Evolutionary conservation across 2,329 filamentous ascomycete genomes (phyloP).

Genomic region (Stachybotrys echinatus): DNA sequence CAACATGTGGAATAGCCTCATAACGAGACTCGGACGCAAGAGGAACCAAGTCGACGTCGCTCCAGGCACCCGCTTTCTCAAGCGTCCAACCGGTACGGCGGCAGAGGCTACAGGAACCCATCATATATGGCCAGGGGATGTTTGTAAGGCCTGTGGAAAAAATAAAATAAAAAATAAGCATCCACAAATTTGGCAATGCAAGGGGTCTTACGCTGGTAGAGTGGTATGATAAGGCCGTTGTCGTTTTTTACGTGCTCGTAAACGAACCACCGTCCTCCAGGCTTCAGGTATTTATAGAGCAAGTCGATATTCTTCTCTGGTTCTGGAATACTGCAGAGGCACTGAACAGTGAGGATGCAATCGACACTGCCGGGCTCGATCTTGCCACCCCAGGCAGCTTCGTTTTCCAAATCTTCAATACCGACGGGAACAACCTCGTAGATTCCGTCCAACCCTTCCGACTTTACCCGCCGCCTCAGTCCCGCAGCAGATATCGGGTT

Average conservation of each 20-base stretch:
- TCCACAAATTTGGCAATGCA: not conserved
- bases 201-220: constrained; percentile 45
- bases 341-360: constrained; percentile 55
- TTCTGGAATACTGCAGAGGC: constrained; percentile 59
- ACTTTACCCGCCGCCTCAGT: constrained; percentile 40
- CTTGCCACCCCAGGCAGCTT: constrained; percentile 35
- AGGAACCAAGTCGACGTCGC: no score
- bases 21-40: no score
- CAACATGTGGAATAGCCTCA: no score
- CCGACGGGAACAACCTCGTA: constrained; percentile 61
- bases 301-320: constrained; percentile 49
- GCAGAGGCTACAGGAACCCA: constrained; percentile 49
- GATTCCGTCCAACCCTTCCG: constrained; percentile 47
- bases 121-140: constrained; percentile 44
- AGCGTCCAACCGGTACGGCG: no score
- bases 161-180: not conserved
- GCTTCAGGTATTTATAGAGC: constrained; percentile 53
- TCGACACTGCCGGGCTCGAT: constrained; percentile 49
- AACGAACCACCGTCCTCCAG: constrained; percentile 57
- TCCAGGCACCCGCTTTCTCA: no score
- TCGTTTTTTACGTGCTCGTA: constrained; percentile 52
- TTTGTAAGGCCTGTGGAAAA: constrained; percentile 38
- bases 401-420: constrained; percentile 48
- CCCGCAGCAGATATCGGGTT: constrained; percentile 47
- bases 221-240: constrained; percentile 31